Evolutionary conservation across 768 basidiomycete species (phyloP).

Genomic region (Dendrothele bispora): DNA sequence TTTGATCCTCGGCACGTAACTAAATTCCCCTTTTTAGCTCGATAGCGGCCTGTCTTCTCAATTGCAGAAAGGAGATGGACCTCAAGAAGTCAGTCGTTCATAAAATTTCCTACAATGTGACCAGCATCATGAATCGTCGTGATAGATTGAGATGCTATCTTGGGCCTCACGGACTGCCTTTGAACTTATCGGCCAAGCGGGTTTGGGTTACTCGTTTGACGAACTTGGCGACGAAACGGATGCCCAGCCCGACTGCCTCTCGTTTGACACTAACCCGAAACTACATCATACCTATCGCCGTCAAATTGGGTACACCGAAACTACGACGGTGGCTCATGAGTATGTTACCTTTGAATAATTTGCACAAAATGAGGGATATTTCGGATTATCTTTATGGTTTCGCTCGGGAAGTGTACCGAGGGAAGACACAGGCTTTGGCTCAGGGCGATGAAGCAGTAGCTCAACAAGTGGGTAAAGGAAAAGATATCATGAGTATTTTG

Average conservation of each 20-base stretch:
- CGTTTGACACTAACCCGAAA: no score
- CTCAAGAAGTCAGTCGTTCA: no score
- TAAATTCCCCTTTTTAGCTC: no score
- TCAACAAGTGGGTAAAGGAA: slow-evolving; percentile 28
- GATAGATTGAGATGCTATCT: slow-evolving; percentile 26
- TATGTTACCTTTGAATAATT: slow-evolving; percentile 15
- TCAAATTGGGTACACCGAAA: slow-evolving; percentile 24
- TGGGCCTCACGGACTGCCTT: slow-evolving; percentile 35
- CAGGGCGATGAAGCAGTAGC: slow-evolving; percentile 22
- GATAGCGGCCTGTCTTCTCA: no score
- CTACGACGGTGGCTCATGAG: slow-evolving; percentile 24
- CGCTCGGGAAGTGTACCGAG: slow-evolving; percentile 21
- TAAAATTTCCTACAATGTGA: no score
- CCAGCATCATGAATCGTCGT: background rate
- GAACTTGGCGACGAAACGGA: slow-evolving; percentile 17
- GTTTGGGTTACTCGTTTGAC: slow-evolving; percentile 37
- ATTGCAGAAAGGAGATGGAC: no score
- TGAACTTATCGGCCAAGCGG: slow-evolving; percentile 35
- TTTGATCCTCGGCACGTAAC: no score
- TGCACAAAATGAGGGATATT: slow-evolving; percentile 23
- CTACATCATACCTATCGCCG: slow-evolving; percentile 19
- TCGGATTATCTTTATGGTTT: slow-evolving; percentile 27
- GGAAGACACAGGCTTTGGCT: slow-evolving; percentile 24
- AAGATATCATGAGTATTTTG: slow-evolving; percentile 34
- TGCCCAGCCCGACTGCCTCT: no score